A percentile compares a stretch with the other conserved stretches of the same genome.
phyloP scores from a whole-genome alignment of 306 rosid genomes.

The Vigna nakashimae region DNA sequence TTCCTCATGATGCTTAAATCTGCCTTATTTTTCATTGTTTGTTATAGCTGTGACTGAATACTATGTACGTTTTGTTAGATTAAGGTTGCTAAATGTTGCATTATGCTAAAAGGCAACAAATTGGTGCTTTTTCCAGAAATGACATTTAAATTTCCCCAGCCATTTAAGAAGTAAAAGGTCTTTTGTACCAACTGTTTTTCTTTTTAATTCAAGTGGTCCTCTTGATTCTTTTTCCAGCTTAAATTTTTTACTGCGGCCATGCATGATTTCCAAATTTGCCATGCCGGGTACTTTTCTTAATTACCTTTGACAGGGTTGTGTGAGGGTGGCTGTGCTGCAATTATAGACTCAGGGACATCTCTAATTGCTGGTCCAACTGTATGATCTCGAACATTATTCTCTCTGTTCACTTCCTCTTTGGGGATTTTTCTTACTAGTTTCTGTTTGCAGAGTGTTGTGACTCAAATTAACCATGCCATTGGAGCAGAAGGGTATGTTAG shows the following conservation, averaged over 20 bases:
- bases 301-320: conserved; percentile 60
- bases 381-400: conserved; percentile 44
- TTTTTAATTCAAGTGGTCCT: conserved; percentile 9
- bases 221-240: conserved; percentile 19
- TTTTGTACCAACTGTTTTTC: neutral
- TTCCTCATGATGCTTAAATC: conserved; percentile 17
- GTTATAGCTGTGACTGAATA: conserved; percentile 8
- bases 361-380: conserved; percentile 82
- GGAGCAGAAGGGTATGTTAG: conserved; percentile 75
- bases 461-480: conserved; percentile 81
- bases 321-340: conserved; percentile 63
- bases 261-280: neutral
- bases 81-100: conserved; percentile 10
- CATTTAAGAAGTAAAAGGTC: conserved; percentile 15
- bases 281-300: conserved; percentile 8
- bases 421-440: conserved; percentile 36
- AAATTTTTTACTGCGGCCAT: neutral
- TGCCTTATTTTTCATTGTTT: neutral
- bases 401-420: conserved; percentile 6
- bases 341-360: conserved; percentile 76
- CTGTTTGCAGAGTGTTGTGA: conserved; percentile 62
- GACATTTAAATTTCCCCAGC: conserved; percentile 31
- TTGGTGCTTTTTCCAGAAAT: conserved; percentile 10
- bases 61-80: neutral
- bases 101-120: neutral